These are phyloP conservation scores for Phlyctochytrium planicorne DNA, from an alignment of 192 early-diverging fungal species.

Conservation along the genomic window DNA sequence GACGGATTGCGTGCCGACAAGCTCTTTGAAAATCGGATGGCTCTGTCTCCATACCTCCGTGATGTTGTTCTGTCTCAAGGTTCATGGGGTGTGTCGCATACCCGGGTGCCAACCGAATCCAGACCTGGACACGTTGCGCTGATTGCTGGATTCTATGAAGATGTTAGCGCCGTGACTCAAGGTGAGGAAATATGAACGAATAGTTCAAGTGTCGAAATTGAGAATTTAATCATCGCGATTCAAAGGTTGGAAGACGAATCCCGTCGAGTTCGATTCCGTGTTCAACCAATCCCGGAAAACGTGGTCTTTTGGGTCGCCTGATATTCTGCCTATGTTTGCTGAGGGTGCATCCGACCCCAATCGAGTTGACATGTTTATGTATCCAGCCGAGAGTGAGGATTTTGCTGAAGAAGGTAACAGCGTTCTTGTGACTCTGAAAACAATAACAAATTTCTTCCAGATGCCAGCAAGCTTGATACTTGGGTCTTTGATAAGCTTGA, in stretches of 20 bases:
- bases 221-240: no score
- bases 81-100: conserved; percentile 57
- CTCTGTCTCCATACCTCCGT: conserved; percentile 44
- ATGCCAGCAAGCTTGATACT: conserved; percentile 80
- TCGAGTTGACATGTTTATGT: conserved; percentile 89
- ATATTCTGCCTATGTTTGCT: conserved; percentile 96
- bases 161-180: conserved; percentile 96
- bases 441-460: conserved; percentile 39
- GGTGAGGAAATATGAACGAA: no score
- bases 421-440: neutral
- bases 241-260: conserved; percentile 98
- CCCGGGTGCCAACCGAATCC: conserved; percentile 93
- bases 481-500: conserved; percentile 92
- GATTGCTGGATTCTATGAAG: conserved; percentile 98
- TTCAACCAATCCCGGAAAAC: conserved; percentile 93
- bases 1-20: conserved; percentile 95
- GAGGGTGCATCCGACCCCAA: conserved; percentile 80
- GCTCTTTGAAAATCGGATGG: conserved; percentile 66
- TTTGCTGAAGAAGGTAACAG: conserved; percentile 60
- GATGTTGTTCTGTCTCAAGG: conserved; percentile 36
- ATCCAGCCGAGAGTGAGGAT: conserved; percentile 81
- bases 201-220: no score
- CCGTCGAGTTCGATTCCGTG: conserved; percentile 93
- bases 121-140: conserved; percentile 96
- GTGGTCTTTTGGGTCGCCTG: conserved; percentile 97